Evolutionary conservation across 2,329 filamentous ascomycete species (phyloP).

Genomic region (Colletotrichum cuscutae): DNA sequence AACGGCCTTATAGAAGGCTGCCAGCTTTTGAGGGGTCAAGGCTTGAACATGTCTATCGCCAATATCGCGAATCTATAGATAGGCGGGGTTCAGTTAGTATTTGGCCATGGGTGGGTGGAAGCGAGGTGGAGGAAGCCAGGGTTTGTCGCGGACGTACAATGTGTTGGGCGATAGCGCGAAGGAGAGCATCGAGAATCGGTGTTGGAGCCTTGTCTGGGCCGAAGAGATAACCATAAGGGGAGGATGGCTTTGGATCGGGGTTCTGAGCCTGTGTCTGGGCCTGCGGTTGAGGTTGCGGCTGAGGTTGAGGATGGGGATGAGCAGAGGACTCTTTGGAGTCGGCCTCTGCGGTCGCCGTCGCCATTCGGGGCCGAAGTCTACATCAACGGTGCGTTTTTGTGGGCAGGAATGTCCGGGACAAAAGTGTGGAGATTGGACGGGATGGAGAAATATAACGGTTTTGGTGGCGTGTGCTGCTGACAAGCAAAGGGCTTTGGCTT

Average conservation of each 20-base stretch:
- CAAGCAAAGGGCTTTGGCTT: not conserved
- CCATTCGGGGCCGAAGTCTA: slow-evolving; percentile 33
- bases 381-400: slow-evolving; percentile 27
- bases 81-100: slow-evolving; percentile 37
- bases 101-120: slow-evolving; percentile 31
- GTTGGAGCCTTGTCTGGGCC: slow-evolving; percentile 75
- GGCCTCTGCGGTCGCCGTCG: slow-evolving; percentile 34
- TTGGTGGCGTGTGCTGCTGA: slow-evolving; percentile 20
- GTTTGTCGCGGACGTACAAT: slow-evolving; percentile 66
- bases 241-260: slow-evolving; percentile 8
- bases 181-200: slow-evolving; percentile 72
- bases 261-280: not conserved
- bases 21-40: slow-evolving; percentile 75
- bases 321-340: slow-evolving; percentile 35
- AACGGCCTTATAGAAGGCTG: slow-evolving; percentile 80
- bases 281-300: slow-evolving; percentile 2
- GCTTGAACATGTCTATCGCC: slow-evolving; percentile 64
- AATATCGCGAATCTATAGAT: slow-evolving; percentile 62
- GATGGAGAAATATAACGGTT: slow-evolving; percentile 16
- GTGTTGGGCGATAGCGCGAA: slow-evolving; percentile 74
- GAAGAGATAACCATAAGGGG: slow-evolving; percentile 73
- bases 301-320: slow-evolving; percentile 16
- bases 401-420: slow-evolving; percentile 16
- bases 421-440: slow-evolving; percentile 26
- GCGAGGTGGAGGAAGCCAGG: not conserved